These are phyloP conservation scores for Sphagnum contortum DNA, from an alignment of 225 moss, liverwort and hornwort genomes.

Conservation along the genomic window DNA sequence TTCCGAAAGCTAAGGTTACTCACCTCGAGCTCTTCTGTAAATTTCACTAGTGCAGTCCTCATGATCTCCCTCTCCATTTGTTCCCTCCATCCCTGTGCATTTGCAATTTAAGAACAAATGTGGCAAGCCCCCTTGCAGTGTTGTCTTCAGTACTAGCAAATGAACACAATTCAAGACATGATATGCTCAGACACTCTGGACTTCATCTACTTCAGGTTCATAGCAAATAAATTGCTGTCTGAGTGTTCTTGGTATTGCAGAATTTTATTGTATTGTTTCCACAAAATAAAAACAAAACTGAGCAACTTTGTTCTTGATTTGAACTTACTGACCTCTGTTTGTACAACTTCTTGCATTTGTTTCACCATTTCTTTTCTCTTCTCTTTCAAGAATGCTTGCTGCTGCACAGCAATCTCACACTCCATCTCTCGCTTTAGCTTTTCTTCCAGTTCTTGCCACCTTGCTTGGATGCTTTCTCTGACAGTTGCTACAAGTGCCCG, in stretches of 20 bases:
- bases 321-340: slow-evolving; percentile 6
- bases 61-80: slow-evolving; percentile 10
- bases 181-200: no score
- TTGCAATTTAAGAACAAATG: no score
- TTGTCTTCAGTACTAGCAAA: no score
- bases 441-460: slow-evolving; percentile 6
- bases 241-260: no score
- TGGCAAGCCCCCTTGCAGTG: no score
- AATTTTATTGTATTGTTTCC: no score
- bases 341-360: slow-evolving; percentile 3
- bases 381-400: slow-evolving; percentile 7
- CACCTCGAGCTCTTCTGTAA: slow-evolving; percentile 4
- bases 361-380: slow-evolving; percentile 12
- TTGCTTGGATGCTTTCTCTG: slow-evolving; percentile 4
- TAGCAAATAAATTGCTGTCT: no score
- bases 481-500: slow-evolving; percentile 2
- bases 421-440: slow-evolving; percentile 13
- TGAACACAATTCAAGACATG: no score
- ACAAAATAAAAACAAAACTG: no score
- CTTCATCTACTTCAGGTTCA: no score
- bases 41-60: slow-evolving; percentile 5
- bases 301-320: no score
- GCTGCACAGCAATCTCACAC: slow-evolving; percentile 6
- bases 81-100: slow-evolving; percentile 10
- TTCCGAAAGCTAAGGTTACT: slow-evolving; percentile 2